Evolutionary conservation across 1,284 basidiomycete genomes (phyloP).

Genomic region (Gymnopus androsaceus): DNA sequence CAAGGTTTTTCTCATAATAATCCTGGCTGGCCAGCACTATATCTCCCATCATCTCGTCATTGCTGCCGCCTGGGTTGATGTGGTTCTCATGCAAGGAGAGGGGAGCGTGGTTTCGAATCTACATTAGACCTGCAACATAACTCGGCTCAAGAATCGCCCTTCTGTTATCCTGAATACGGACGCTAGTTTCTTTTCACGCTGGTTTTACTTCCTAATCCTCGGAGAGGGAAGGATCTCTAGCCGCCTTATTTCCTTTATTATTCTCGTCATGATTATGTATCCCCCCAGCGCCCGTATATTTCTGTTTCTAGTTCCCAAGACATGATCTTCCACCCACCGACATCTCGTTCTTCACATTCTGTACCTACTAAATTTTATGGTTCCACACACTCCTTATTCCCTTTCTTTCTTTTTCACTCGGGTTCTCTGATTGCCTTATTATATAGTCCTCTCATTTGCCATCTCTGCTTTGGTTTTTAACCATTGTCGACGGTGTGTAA

Average conservation of each 20-base stretch:
- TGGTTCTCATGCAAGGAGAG: conserved; percentile 12
- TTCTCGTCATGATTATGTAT: conserved; percentile 21
- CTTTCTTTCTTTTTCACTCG: conserved; percentile 26
- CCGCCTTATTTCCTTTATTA: conserved; percentile 32
- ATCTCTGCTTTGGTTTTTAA: conserved; percentile 37
- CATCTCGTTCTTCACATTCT: conserved; percentile 4
- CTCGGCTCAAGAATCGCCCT: conserved; percentile 6
- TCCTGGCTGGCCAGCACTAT: conserved; percentile 11
- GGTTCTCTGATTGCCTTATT: conserved; percentile 29
- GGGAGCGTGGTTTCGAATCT: conserved; percentile 7
- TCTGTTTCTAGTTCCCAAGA: conserved; percentile 9
- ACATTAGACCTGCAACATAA: conserved; percentile 12
- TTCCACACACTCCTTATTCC: conserved; percentile 23
- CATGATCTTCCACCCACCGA: neutral
- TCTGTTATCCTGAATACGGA: conserved; percentile 52
- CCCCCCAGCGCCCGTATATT: conserved; percentile 37
- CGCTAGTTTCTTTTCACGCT: conserved; percentile 64
- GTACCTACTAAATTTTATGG: conserved; percentile 4
- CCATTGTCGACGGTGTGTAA: conserved; percentile 54
- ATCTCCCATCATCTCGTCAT: conserved; percentile 5
- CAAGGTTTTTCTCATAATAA: neutral
- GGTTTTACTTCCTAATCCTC: conserved; percentile 23
- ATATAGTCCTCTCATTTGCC: conserved; percentile 70
- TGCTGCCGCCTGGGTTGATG: conserved; percentile 4
- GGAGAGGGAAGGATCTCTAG: conserved; percentile 26